Conservation (phyloP, 495 filamentous ascomycete species). For the Podospora didyma region DNA sequence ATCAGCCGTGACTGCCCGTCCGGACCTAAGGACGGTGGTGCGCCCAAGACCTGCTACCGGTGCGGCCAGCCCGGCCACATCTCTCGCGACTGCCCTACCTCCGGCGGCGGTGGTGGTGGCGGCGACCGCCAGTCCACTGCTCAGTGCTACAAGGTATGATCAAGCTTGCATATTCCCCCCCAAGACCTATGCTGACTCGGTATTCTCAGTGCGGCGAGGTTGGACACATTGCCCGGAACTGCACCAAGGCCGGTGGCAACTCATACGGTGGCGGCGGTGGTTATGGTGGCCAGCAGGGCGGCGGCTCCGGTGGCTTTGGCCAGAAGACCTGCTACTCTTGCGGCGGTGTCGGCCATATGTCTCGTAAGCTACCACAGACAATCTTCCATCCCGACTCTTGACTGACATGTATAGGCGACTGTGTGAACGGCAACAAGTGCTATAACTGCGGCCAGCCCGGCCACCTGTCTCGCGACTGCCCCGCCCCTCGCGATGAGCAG, state of each 20-base stretch:
- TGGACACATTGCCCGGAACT: constrained; percentile 97
- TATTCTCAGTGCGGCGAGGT: constrained; percentile 72
- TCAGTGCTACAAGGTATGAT: constrained; percentile 84
- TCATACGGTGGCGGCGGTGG: constrained; percentile 47
- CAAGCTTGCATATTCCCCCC: not conserved
- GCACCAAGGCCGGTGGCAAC: constrained; percentile 61
- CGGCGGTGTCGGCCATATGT: constrained; percentile 95
- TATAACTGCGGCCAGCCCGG: constrained; percentile 98
- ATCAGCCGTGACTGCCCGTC: constrained; percentile 92
- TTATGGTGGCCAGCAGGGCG: constrained; percentile 67
- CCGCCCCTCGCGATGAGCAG: constrained; percentile 40
- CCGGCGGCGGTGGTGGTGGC: constrained; percentile 42
- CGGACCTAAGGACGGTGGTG: constrained; percentile 65
- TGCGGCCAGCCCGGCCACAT: constrained; percentile 87
- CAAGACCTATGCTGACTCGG: not conserved
- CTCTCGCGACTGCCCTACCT: constrained; percentile 78
- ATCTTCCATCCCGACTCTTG: not conserved
- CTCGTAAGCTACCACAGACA: constrained; percentile 47
- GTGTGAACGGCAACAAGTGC: constrained; percentile 98
- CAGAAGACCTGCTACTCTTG: constrained; percentile 97
- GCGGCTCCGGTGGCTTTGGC: too few species aligned
- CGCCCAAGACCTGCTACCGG: constrained; percentile 83
- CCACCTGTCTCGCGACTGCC: constrained; percentile 92
- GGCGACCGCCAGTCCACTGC: constrained; percentile 22
- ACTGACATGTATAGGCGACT: constrained; percentile 55